phyloP scores from a whole-genome alignment of 129 eudicot genomes.

The Logfia minima region DNA sequence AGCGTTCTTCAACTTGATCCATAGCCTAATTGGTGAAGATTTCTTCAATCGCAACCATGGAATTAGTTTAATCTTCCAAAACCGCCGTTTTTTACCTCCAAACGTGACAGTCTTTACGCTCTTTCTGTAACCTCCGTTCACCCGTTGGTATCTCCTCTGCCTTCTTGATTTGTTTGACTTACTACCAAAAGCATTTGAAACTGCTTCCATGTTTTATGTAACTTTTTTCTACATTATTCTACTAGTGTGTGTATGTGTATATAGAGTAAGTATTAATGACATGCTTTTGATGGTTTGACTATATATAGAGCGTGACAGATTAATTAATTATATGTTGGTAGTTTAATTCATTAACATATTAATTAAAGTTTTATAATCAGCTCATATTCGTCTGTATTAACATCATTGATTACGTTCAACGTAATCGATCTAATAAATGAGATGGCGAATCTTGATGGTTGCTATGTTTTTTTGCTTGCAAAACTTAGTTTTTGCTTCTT shows the following conservation, averaged over 20 bases:
- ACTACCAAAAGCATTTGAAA: slow-evolving; percentile 25
- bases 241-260: slow-evolving; percentile 9
- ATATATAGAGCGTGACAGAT: neutral
- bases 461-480: neutral
- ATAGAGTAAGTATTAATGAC: neutral
- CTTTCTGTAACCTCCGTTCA: slow-evolving; percentile 23
- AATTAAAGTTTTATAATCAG: neutral
- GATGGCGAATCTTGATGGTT: neutral
- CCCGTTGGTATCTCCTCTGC: slow-evolving; percentile 38
- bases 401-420: neutral
- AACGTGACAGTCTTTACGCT: slow-evolving; percentile 32
- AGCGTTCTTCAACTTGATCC: slow-evolving; percentile 52
- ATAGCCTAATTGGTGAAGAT: slow-evolving; percentile 50
- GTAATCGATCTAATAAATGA: neutral
- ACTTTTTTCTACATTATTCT: neutral
- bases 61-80: slow-evolving; percentile 48
- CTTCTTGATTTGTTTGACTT: slow-evolving; percentile 31
- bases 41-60: slow-evolving; percentile 42
- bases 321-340: slow-evolving; percentile 3
- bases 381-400: slow-evolving; percentile 16
- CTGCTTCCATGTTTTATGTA: slow-evolving; percentile 35
- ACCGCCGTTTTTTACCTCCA: slow-evolving; percentile 35
- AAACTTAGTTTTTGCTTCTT: slow-evolving; percentile 10
- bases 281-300: slow-evolving; percentile 4
- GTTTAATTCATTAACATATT: neutral